phyloP scores from a whole-genome alignment of 805 yeast genomes.

The Spencermartinsiella europaea region DNA sequence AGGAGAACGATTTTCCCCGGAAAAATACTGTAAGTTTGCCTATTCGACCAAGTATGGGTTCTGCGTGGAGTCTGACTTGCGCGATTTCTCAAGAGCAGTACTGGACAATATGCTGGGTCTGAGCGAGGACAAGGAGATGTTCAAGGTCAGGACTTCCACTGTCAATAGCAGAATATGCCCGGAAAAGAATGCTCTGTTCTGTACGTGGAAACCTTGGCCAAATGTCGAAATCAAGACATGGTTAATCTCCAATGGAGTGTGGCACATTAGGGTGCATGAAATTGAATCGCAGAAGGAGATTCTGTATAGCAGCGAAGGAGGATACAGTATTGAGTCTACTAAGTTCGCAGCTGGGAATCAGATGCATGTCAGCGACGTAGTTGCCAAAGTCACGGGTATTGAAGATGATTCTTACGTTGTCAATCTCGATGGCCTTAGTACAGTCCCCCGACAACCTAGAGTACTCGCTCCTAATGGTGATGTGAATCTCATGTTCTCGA shows the following conservation, averaged over 20 bases:
- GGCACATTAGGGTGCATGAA: constrained; percentile 20
- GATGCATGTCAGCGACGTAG: background rate
- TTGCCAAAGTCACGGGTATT: constrained; percentile 9
- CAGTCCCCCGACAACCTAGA: too few species aligned
- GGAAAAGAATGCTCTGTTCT: constrained; percentile 8
- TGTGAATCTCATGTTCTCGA: constrained; percentile 4
- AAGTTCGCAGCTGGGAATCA: too few species aligned
- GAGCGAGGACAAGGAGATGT: constrained; percentile 16
- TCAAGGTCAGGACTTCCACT: constrained; percentile 12
- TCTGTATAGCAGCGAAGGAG: constrained; percentile 16
- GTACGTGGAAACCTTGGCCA: constrained; percentile 17
- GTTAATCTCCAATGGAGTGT: constrained; percentile 15
- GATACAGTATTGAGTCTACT: constrained; percentile 10
- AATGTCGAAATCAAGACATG: constrained; percentile 20
- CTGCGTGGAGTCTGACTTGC: constrained; percentile 16
- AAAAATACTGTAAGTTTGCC: constrained; percentile 26
- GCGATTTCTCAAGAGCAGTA: constrained; percentile 12
- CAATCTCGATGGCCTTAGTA: background rate
- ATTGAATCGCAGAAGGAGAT: constrained; percentile 7
- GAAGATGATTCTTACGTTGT: constrained; percentile 7
- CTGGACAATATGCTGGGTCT: constrained; percentile 22
- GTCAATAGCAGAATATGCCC: constrained; percentile 3
- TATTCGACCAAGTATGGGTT: constrained; percentile 24
- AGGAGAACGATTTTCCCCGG: constrained; percentile 12
- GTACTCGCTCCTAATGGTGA: background rate